A percentile compares a stretch with the other conserved stretches of the same genome.
Conservation (phyloP, 306 rosid species). For the Cicer yamashitae region DNA sequence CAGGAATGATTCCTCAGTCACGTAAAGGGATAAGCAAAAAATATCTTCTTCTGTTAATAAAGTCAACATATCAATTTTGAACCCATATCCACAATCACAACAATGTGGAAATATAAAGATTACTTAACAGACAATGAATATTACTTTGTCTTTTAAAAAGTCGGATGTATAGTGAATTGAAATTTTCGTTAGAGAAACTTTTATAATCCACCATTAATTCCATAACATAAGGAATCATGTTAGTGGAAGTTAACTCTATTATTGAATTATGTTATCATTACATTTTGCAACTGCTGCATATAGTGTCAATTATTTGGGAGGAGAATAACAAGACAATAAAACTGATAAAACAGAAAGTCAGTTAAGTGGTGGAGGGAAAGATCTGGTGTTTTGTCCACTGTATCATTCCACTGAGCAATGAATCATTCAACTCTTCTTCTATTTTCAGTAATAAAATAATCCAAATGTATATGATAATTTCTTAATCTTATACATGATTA, state of each 20-base stretch:
- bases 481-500: slow-evolving; percentile 16
- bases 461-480: slow-evolving; percentile 19
- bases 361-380: not conserved
- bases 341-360: not conserved
- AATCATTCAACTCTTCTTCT: not conserved
- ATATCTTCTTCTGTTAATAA: not conserved
- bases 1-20: not conserved
- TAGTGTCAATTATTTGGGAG: not conserved
- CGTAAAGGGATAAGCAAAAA: slow-evolving; percentile 2
- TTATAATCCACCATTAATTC: no score
- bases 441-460: slow-evolving; percentile 9
- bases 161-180: not conserved
- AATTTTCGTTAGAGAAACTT: no score
- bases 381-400: no score
- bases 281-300: slow-evolving; percentile 18
- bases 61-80: slow-evolving; percentile 13
- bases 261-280: slow-evolving; percentile 13
- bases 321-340: not conserved
- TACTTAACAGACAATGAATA: not conserved
- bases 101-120: not conserved
- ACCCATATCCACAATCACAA: not conserved
- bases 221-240: no score
- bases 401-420: no score
- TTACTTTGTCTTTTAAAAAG: not conserved
- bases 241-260: slow-evolving; percentile 7